These are phyloP conservation scores for Inosperma sp. DNA, from an alignment of 768 basidiomycete species.

Conservation along the genomic window DNA sequence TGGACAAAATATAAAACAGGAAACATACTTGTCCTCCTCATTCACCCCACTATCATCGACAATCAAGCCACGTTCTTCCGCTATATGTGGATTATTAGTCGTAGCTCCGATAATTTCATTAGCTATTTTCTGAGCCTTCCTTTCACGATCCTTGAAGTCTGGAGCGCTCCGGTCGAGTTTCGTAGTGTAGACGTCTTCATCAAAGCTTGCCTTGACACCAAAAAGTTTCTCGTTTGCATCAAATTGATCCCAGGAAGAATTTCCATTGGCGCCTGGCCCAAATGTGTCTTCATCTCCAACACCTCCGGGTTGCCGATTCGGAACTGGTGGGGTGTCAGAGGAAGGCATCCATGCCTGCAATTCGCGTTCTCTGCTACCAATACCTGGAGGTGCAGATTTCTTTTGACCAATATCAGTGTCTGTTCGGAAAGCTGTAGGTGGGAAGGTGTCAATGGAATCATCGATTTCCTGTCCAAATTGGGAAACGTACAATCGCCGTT, in stretches of 20 bases:
- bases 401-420: conserved; percentile 73
- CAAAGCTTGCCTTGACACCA: conserved; percentile 86
- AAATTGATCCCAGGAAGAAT: conserved; percentile 83
- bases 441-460: conserved; percentile 5
- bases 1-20: conserved; percentile 15
- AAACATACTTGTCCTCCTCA: conserved; percentile 91
- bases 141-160: conserved; percentile 86
- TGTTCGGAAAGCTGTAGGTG: conserved; percentile 65
- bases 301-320: conserved; percentile 24
- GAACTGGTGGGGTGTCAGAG: conserved; percentile 20
- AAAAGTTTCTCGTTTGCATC: conserved; percentile 89
- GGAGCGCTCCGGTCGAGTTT: conserved; percentile 79
- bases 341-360: conserved; percentile 73
- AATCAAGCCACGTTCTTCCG: conserved; percentile 74
- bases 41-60: conserved; percentile 72
- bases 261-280: conserved; percentile 43
- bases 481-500: conserved; percentile 67
- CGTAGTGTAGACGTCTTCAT: conserved; percentile 94
- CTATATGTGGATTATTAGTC: conserved; percentile 76
- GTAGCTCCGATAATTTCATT: conserved; percentile 76
- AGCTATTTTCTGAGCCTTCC: conserved; percentile 82
- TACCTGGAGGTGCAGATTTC: too few species aligned
- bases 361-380: conserved; percentile 59
- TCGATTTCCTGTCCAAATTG: conserved; percentile 1
- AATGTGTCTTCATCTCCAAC: conserved; percentile 59